Percentiles rank a stretch among this genome's conserved stretches.
phyloP scores from a whole-genome alignment of 208 protist species.

The Acanthamoeba rhysodes region DNA sequence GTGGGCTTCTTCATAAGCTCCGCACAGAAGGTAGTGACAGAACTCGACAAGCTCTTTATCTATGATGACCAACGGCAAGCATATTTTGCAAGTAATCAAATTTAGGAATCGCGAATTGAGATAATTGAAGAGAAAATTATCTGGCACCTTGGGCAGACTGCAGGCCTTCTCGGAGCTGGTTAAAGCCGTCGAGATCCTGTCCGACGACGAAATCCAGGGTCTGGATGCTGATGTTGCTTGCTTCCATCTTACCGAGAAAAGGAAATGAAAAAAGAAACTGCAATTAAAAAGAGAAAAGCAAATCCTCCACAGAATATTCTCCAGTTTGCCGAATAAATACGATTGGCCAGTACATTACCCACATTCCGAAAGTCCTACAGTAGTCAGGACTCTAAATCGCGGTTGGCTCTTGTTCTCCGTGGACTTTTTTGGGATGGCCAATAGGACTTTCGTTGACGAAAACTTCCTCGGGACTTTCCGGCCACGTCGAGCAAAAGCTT shows the following conservation, averaged over 20 bases:
- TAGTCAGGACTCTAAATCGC: not conserved
- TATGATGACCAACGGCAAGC: not conserved
- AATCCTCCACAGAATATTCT: not conserved
- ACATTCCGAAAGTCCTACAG: not conserved
- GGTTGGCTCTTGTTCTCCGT: not conserved
- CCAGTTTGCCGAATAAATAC: not conserved
- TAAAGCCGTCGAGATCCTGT: not conserved
- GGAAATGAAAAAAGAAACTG: not conserved
- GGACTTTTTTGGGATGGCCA: not conserved
- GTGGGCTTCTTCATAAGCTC: slow-evolving; percentile 15
- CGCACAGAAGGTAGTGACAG: not conserved
- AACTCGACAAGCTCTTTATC: not conserved
- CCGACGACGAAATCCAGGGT: not conserved
- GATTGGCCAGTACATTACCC: not conserved
- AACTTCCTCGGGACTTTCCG: slow-evolving; percentile 62
- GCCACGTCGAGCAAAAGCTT: too few species aligned
- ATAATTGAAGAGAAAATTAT: not conserved
- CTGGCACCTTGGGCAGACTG: not conserved
- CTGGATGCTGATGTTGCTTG: not conserved
- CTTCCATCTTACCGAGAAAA: not conserved
- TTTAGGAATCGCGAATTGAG: not conserved
- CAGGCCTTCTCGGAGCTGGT: not conserved
- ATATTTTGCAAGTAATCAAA: not conserved
- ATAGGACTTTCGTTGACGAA: not conserved
- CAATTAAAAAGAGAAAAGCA: not conserved